These are phyloP conservation scores for Termitomyces sp. DNA, from an alignment of 768 basidiomycete species.

Conservation along the genomic window DNA sequence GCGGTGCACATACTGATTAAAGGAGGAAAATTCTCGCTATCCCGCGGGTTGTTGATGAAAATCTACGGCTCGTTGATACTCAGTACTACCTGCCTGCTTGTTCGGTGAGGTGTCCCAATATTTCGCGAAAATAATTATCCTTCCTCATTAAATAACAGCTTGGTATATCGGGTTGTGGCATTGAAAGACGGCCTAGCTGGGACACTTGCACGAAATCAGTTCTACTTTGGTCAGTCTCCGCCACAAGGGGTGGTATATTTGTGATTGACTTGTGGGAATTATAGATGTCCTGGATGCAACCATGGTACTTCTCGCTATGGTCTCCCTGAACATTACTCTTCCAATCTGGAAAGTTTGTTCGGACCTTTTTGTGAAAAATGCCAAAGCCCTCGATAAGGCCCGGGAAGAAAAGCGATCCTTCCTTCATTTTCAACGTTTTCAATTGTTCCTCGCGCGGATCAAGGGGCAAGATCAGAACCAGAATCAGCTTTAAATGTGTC, in stretches of 20 bases:
- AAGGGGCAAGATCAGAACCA: no score
- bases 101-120: not conserved
- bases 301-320: constrained; percentile 1
- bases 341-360: no score
- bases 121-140: not conserved
- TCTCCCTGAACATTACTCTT: not conserved
- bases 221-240: not conserved
- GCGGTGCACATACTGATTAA: not conserved
- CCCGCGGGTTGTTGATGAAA: no score
- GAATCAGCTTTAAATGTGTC: no score
- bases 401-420: no score
- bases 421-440: no score
- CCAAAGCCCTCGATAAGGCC: no score
- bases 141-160: not conserved
- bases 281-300: not conserved
- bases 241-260: not conserved
- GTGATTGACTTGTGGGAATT: not conserved
- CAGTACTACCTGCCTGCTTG: not conserved
- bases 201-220: not conserved
- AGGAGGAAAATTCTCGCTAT: not conserved
- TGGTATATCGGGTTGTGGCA: not conserved
- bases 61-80: not conserved
- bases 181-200: not conserved
- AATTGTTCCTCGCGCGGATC: no score
- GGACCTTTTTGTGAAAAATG: no score